Conservation (phyloP, 176 grass and related monocot species). For the Saccharum spontaneum region DNA sequence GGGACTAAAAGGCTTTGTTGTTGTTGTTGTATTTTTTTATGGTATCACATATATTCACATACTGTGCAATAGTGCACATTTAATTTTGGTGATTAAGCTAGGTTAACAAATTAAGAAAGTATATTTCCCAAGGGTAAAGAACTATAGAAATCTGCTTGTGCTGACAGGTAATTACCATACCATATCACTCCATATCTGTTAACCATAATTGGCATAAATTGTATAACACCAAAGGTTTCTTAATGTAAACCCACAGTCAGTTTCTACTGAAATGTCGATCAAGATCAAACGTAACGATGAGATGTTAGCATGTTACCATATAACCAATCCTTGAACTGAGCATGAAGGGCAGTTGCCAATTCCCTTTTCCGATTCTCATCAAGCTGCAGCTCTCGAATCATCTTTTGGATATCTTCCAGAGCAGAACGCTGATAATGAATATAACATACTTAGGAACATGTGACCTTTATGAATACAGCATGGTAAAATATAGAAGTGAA, state of each 20-base stretch:
- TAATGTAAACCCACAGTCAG: neutral
- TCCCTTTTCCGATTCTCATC: constrained; percentile 87
- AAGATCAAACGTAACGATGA: constrained; percentile 3
- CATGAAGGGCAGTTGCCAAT: constrained; percentile 77
- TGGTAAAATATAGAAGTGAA: neutral
- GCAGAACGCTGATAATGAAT: constrained; percentile 62
- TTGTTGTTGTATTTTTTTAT: neutral
- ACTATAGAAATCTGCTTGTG: neutral
- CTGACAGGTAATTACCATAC: neutral
- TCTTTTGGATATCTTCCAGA: constrained; percentile 76
- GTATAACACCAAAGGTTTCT: neutral
- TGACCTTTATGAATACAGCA: neutral
- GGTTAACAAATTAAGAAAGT: neutral
- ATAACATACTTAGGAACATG: neutral
- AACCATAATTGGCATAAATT: neutral
- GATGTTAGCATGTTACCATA: constrained; percentile 80
- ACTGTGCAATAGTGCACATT: neutral
- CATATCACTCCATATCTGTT: neutral
- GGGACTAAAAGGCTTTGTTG: no score
- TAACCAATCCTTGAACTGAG: constrained; percentile 97
- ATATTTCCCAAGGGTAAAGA: neutral
- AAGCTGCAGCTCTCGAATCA: constrained; percentile 72
- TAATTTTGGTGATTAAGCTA: neutral
- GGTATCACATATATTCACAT: neutral
- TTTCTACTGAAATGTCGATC: neutral